Percentiles rank a stretch among this genome's conserved stretches.
These are phyloP conservation scores for Aegle marmelos DNA, from an alignment of 345 rosid species.

Conservation along the genomic window DNA sequence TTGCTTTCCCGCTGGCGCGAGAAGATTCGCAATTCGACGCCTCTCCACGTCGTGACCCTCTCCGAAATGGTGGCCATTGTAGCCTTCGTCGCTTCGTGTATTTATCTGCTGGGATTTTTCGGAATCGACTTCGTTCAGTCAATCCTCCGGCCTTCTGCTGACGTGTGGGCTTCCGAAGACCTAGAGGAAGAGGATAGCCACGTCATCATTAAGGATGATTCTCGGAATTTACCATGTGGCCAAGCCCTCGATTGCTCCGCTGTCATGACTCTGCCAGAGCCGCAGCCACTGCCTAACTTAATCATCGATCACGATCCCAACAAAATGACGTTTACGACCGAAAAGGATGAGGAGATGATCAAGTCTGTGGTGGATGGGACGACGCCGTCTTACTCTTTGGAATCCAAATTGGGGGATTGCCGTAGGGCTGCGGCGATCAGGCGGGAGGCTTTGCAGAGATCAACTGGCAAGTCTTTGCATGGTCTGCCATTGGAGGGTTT, in stretches of 20 bases:
- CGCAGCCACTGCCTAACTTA: background rate
- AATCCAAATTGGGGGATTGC: conserved; percentile 63
- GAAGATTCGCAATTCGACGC: conserved; percentile 65
- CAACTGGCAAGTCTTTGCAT: conserved; percentile 46
- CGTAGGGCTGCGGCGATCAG: conserved; percentile 52
- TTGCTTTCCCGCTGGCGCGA: conserved; percentile 72
- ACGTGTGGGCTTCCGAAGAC: conserved; percentile 47
- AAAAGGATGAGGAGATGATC: conserved; percentile 54
- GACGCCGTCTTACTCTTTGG: conserved; percentile 57
- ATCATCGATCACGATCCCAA: conserved; percentile 16
- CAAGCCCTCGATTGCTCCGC: conserved; percentile 44
- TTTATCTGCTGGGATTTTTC: conserved; percentile 62
- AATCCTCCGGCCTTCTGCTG: conserved; percentile 44
- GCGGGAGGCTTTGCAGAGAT: conserved; percentile 58
- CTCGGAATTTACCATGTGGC: conserved; percentile 39
- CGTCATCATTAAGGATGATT: conserved; percentile 33
- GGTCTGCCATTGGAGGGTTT: conserved; percentile 67
- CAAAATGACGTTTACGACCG: conserved; percentile 5
- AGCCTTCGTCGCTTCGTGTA: conserved; percentile 50
- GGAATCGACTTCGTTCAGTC: conserved; percentile 70
- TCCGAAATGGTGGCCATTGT: conserved; percentile 58
- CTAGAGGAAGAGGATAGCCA: conserved; percentile 33
- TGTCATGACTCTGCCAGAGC: background rate
- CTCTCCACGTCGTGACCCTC: conserved; percentile 51
- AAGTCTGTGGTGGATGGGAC: conserved; percentile 47